Evolutionary conservation across 2,329 filamentous ascomycete species (phyloP), one percentile per base, ranked within the genome.

Genomic region (Hypoxylon sp.): DNA sequence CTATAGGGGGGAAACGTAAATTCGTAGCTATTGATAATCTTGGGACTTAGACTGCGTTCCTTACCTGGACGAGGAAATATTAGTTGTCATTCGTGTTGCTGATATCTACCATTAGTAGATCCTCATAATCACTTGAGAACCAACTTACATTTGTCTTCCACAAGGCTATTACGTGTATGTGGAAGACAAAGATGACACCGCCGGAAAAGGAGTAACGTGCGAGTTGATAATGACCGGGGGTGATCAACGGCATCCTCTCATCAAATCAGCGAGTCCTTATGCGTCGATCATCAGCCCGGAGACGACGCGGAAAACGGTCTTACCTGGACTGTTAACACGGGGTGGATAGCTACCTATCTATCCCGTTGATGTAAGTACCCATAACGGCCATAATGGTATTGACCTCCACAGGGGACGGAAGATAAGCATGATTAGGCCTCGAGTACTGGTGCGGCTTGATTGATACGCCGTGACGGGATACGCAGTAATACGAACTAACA

Each of bases 271-370:
- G 33, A 63, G 50, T 22, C 59, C 58, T 24, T 19, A 48, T 5
- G 58, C 58, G 13, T 26, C 48, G n/a, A 67, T 46, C 26, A 50
- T 1, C 26, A 44, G 29, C n/a, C 59, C 46, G 13, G 37, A 46
- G n/a, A 60, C 13, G n/a, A 63, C 19, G 17, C 53, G 58, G 53
- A 59, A 59, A 26, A 46, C 37, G 2, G 64, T 52, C 31, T 63
- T 53, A 19, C 47, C 2, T 3, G 19, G 54, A 19, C 44, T 35
- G 19, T 46, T 58, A 33, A 46, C 29, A 33, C 60, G 44, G 3
- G 64, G 42, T 39, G 58, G 60, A 17, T 53, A 61, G 50, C 42
- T 31, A 24, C 61, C 60, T 22, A 24, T 64, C 60, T 22, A 64
- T 46, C 22, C 61, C 9, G 22, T 60, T 44, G 5, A 63, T 29